Base-by-base conservation (phyloP, 148 eudicot species). In the Rhododendron henanense region DNA sequence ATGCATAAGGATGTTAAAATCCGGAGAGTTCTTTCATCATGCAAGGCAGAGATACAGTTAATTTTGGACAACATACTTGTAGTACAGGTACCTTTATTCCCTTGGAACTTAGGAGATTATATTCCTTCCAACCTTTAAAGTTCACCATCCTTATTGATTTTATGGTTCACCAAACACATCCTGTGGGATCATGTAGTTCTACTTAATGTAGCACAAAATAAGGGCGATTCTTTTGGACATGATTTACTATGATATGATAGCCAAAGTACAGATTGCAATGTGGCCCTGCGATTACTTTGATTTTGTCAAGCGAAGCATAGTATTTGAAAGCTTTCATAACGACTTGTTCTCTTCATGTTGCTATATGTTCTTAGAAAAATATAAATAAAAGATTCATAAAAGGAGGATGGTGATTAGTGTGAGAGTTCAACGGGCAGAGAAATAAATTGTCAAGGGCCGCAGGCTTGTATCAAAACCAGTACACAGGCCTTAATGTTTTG, bases 1-100 rank as follows among this genome's bases (percentile, higher is more conserved):
- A 88, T 95, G 85, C 87, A 87, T 83, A 80, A 90, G 84, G 97
- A 95, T 87, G 78, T 15, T 85, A 93, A 90, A 87, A 86, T 91
- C 75, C 87, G 75, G 71, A 63, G 50, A 81, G 82, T 85, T 83
- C 93, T 96, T 82, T 84, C 87, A 82, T 89, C 91, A 18, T 90
- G 88, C 93, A 88, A 92, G 89, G 80, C 77, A 37, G 92, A 92
- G 87, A 90, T 92, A 63, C 89, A 91, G 73, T 81, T 65, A 44
- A 88, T 96, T 77, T 83, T 91, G 31, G 90, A 83, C 53, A 92
- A 82, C 63, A 85, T 93, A 81, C 86, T 79, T 16, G 53, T 48
- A 5, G 16, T 90, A 77, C 92, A 91, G 98, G 98, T 96, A 85
- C 31, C 28, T 19, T 84, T 87, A 88, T 37, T 33, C 18, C 41